These are phyloP conservation scores for Rosa rugosa DNA, from an alignment of 306 rosid genomes.

Conservation along the genomic window DNA sequence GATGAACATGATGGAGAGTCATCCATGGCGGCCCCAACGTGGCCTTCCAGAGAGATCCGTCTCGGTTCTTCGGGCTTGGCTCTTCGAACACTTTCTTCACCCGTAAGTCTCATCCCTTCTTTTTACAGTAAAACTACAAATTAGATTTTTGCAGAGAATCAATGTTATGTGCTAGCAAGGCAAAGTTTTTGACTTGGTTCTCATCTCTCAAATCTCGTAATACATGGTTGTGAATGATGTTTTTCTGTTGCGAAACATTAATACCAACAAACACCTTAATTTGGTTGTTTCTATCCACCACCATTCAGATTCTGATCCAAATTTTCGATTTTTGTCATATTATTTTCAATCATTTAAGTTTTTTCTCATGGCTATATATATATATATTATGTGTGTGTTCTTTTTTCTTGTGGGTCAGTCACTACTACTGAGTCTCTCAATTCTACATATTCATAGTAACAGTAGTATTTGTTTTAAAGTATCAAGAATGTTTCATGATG, in stretches of 20 bases:
- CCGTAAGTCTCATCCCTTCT: slow-evolving; percentile 52
- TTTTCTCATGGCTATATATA: slow-evolving; percentile 9
- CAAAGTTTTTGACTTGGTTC: not conserved
- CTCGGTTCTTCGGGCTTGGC: slow-evolving; percentile 92
- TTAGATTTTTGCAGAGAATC: slow-evolving; percentile 45
- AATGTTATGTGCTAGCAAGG: slow-evolving; percentile 24
- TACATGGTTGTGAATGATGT: slow-evolving; percentile 37
- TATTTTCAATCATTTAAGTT: slow-evolving; percentile 40
- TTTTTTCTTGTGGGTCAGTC: slow-evolving; percentile 8
- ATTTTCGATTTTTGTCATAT: slow-evolving; percentile 27
- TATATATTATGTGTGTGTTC: not conserved
- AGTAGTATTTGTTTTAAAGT: not conserved
- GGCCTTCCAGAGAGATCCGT: slow-evolving; percentile 96
- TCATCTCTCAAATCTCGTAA: slow-evolving; percentile 13
- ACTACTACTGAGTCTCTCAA: not conserved
- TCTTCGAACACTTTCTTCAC: slow-evolving; percentile 95
- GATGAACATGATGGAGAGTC: slow-evolving; percentile 84
- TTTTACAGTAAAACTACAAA: slow-evolving; percentile 37
- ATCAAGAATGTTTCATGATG: slow-evolving; percentile 2
- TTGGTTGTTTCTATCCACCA: slow-evolving; percentile 57
- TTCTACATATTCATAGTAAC: slow-evolving; percentile 1
- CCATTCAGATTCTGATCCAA: slow-evolving; percentile 58
- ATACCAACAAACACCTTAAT: slow-evolving; percentile 20
- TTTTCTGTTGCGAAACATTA: slow-evolving; percentile 28
- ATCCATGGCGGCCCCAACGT: slow-evolving; percentile 99